Evolutionary conservation across 2,329 filamentous ascomycete species (phyloP), one percentile per base, ranked within the genome.

Genomic region (Xylariaceae sp.): DNA sequence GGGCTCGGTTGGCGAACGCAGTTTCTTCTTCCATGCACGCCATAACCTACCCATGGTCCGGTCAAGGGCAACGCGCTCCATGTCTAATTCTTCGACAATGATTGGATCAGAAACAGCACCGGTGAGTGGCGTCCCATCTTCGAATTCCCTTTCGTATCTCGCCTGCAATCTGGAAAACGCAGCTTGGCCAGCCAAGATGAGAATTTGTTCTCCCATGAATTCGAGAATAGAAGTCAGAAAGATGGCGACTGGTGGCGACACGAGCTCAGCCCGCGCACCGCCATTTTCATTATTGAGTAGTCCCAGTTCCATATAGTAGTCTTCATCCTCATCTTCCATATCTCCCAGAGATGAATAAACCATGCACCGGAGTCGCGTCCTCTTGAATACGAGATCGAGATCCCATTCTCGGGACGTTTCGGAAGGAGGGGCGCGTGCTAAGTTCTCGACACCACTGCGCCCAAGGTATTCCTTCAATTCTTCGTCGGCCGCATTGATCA

Each of bases 271-370:
- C 42, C 82, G 74, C 42, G 82, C 77, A 60, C 87, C 84, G 47
- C 82, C 77, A 23, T 76, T 77, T 55, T 80, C 79, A 52, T 80
- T 77, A 44, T 85, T 83, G 9, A 93, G 79, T 47, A 89, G 84
- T 59, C 94, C 91, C 68, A 91, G 86, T 64, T 92, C 86, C 71
- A 95, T 89, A 70, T 90, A 90, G 54, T 87, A 85, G 70, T 97
- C 93, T 73, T 97, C 94, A 66, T 99, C 94, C 66, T 97, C 92
- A 75, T 99, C 94, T 74, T 99, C 95, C 82, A 99, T 87, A 71
- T 99, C 93, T 50, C 94, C 94, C 5, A 99, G 79, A 7, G 94
- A 92, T 7, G 92, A 97, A 73, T 97, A 97, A 18, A 99, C 93
- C 94, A 99, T 99, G 73, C 94, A 96, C 62, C 94, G 86, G 68